Evolutionary conservation across 108 stramenopile genomes (phyloP).

Genomic region (Cylindrotheca fusiformis): DNA sequence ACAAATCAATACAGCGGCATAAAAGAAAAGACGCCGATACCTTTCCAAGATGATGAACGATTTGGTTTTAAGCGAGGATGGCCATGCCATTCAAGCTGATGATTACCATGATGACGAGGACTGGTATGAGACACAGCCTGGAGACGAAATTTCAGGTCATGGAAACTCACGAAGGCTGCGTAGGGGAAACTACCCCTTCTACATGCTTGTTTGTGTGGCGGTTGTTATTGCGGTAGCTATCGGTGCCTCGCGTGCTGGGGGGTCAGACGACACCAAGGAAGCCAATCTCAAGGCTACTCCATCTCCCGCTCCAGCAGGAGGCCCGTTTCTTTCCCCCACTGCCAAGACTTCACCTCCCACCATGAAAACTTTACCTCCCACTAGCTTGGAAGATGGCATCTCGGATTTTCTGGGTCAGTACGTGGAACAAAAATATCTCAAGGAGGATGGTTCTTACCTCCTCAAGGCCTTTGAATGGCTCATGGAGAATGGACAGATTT

Average conservation of each 20-base stretch:
- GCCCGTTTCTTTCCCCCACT: not conserved
- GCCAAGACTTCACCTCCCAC: not conserved
- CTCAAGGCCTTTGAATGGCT: constrained; percentile 7
- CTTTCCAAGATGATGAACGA: not conserved
- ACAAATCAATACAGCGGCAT: not conserved
- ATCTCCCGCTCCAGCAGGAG: not conserved
- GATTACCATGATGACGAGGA: constrained; percentile 16
- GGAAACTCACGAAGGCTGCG: not conserved
- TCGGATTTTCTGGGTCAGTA: constrained; percentile 1
- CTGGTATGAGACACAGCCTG: constrained; percentile 14
- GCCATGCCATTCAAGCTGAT: not conserved
- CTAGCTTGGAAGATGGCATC: not conserved
- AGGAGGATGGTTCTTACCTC: not conserved
- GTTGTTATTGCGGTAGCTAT: not conserved
- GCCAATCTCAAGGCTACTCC: not conserved
- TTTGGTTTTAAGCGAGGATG: not conserved
- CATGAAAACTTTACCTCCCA: not conserved
- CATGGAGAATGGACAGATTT: not conserved
- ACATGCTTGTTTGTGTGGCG: not conserved
- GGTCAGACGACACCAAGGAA: not conserved
- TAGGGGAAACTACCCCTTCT: not conserved
- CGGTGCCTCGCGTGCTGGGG: not conserved
- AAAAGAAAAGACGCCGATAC: not conserved
- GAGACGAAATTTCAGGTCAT: constrained; percentile 9
- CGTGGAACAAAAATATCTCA: not conserved